Evolutionary conservation across 352 stramenopile genomes (phyloP), one percentile per base, ranked within the genome.

Genomic region (Phytophthora crassamura): DNA sequence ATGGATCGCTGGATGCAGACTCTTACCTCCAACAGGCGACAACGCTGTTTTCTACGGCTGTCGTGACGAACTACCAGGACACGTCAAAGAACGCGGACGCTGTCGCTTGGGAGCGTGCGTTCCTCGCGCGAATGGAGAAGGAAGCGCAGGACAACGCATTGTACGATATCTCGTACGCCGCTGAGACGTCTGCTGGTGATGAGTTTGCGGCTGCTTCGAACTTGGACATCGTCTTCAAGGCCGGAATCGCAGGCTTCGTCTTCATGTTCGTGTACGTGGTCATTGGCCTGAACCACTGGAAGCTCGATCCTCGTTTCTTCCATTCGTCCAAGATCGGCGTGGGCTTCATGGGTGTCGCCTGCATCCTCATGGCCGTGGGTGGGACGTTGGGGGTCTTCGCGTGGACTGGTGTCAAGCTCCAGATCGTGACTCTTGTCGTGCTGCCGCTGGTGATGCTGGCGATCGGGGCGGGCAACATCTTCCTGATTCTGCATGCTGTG

Each of bases 391-490:
- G 86, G 1, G 33, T 91, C 25, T 89, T 92, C 35, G 82, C 74
- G 36, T 92, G 83, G 83, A 60, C 30, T 47, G 83, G 86, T 7
- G 61, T 75, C 5, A 87, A 86, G 61, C 65, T 91, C 0, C 82
- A 94, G 49, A 67, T 91, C 30, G 79, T 92, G 25, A 90, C 88
- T 36, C 75, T 94, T 42, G 77, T 88, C 16, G 72, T 89, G 11
- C 41, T 90, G 33, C 86, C 86, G 33, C 74, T 91, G 54, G 57
- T 92, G 39, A 79, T 77, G 30, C 65, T 94, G 0, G 83, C 78
- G 1, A 89, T 94, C 38, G 80, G 82, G n/a, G 77, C 88, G 8
- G 80, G 86, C 30, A 89, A 91, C 39, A 82, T 92, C 33, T 91
- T 91, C 51, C 59, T 89, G 15, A 69, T 94, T 36, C 71, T 92